Base-by-base conservation (phyloP, 1,284 basidiomycete species). In the Fomitopsis schrenkii region DNA sequence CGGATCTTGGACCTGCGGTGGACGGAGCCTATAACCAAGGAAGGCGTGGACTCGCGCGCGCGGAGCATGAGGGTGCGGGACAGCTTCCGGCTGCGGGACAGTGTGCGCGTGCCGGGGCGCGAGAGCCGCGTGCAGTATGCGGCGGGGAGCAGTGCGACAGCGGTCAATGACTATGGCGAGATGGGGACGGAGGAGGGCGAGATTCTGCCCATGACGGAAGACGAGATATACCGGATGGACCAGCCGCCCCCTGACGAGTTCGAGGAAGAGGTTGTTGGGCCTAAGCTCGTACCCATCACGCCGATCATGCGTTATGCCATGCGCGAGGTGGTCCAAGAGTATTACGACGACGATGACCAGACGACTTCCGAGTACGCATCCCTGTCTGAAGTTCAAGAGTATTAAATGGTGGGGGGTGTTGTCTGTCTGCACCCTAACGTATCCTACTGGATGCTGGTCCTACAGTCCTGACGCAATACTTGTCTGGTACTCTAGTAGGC, bases 271-370 rank as follows among this genome's bases (percentile, higher is more conserved):
- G 76, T 88, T 41, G 78, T 90, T 53, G 89, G 89, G 2, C 90
- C 91, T 10, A 87, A 86, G 71, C 70, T 93, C 59, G 78, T 90
- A 33, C 87, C 91, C 9, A 81, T 83, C 22, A 89, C 90, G 3
- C 90, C 91, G 1, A 88, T 93, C 61, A 88, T 93, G 83, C 77
- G 86, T 30, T 90, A 78, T 71, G 91, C 91, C 53, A 93, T 93
- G 90, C 77, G 83, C 55, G 84, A 88, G 69, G 91, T 93, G 14
- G 82, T 93, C 26, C 80, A 83, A 68, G 91, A 93, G 74, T 91
- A 91, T 66, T 86, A 90, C 65, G 87, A 88, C 66, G 82, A 91
- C 65, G 85, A 88, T 64, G 87, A 90, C 64, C 81, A 82, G 67
- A 85, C 86, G n/a, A 80, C 84, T 38, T 89, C 87, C 17, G 88